A percentile compares a stretch with the other conserved stretches of the same genome.
Conservation (phyloP, 2,329 filamentous ascomycete genomes). For the Camillea tinctor region DNA sequence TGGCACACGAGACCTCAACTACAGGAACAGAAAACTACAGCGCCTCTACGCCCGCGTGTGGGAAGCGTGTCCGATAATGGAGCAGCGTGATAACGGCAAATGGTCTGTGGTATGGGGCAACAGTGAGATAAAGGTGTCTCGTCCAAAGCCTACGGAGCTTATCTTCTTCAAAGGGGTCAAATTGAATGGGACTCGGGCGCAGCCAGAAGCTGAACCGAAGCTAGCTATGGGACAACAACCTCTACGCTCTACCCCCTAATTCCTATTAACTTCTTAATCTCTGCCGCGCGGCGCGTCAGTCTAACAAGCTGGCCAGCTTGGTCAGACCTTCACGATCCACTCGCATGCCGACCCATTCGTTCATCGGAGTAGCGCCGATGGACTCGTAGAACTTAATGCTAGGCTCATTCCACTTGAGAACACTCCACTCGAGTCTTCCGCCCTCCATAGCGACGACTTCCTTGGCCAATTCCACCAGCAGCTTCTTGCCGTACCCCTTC, state of each 20-base stretch:
- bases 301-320: conserved; percentile 53
- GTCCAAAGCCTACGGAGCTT: conserved; percentile 35
- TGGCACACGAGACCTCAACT: conserved; percentile 35
- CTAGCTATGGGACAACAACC: neutral
- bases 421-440: conserved; percentile 81
- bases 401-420: conserved; percentile 90
- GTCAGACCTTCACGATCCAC: conserved; percentile 66
- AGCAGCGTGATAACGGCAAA: conserved; percentile 28
- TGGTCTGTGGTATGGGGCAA: conserved; percentile 47
- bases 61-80: conserved; percentile 36
- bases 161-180: conserved; percentile 51
- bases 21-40: conserved; percentile 45
- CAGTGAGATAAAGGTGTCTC: conserved; percentile 24
- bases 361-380: conserved; percentile 65
- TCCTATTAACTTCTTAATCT: neutral
- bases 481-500: conserved; percentile 73
- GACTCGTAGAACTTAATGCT: conserved; percentile 83
- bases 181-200: conserved; percentile 21
- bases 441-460: conserved; percentile 73
- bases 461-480: conserved; percentile 75
- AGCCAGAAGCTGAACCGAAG: neutral
- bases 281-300: conserved; percentile 16
- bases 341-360: conserved; percentile 73
- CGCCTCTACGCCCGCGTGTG: conserved; percentile 39
- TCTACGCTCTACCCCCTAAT: neutral